Base-by-base conservation (phyloP, 202 grass and related monocot genomes). In the Carex arenaria region DNA sequence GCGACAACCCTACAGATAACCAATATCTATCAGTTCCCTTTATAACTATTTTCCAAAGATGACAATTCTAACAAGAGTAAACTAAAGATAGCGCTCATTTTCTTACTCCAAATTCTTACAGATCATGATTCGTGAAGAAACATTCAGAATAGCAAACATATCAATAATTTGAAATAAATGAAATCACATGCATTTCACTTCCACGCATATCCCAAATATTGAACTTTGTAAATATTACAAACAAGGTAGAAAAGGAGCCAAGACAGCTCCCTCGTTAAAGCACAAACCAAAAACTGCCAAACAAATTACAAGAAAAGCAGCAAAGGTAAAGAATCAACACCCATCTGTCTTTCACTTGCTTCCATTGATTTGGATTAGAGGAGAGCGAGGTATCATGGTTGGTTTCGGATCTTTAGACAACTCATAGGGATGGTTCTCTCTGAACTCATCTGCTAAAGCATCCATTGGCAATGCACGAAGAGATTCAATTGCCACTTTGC, bases 401-500 rank as follows among this genome's bases (percentile, higher is more conserved):
- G 84, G 74, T 86, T 89, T 99, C 19, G 84, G 81, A 10, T 95
- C 91, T 34, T 92, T 99, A 82, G 82, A 86, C 3, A 88, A 90
- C 18, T 95, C 93, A 9, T 93, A 92, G 1, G 96, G 96, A 73
- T 96, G 86, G 43, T 92, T 96, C 85, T 99, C 96, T 1, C 93
- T 90, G 85, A 99, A 99, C 56, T 99, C 96, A 14, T 84, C 87
- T 38, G 80, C 67, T 23, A 99, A 83, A 36, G 88, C 64, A 83
- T 99, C 93, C 38, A 99, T 88, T 10, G 96, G 96, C 93, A 99
- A 89, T 13, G 96, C 90, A 51, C 91, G 89, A 49, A 99, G 71
- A 3, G 93, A 99, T 85, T 99, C 96, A 1, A 99, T 99, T 1
- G 72, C 13, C 2, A 82, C 81, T 89, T 87, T 99, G 89, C 93